Conservation (phyloP, 441 rosid genomes). For the Macaranga tanarius region DNA sequence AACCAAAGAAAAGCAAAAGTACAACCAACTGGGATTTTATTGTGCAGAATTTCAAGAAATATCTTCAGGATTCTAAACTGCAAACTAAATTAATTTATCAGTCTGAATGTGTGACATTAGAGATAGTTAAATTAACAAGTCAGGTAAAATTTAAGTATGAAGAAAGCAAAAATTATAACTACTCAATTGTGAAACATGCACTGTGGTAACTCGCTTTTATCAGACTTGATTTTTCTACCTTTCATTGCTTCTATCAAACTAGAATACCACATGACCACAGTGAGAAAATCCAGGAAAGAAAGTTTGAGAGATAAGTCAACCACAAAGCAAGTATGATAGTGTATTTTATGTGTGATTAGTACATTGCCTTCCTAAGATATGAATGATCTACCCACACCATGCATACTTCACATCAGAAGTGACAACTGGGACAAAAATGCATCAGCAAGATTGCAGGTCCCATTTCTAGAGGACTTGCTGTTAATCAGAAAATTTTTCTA, state of each 20-base stretch:
- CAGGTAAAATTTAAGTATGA: background rate
- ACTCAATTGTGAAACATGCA: background rate
- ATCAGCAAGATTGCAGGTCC: background rate
- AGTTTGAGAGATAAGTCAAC: background rate
- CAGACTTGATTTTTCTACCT: background rate
- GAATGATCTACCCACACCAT: background rate
- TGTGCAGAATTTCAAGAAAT: background rate
- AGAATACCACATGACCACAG: background rate
- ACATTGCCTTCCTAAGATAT: background rate
- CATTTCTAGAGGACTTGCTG: background rate
- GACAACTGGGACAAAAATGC: background rate
- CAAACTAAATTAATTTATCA: too few relatives aligned
- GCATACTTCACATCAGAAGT: background rate
- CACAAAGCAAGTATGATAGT: background rate
- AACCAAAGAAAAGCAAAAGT: background rate
- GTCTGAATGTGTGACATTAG: too few relatives aligned
- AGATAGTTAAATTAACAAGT: background rate
- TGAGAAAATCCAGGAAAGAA: background rate
- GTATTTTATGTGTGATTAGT: background rate
- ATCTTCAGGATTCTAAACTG: background rate
- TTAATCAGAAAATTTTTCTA: background rate
- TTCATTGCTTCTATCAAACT: background rate
- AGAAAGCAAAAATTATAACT: background rate
- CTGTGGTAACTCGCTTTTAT: background rate
- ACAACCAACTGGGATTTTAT: background rate